phyloP scores from a whole-genome alignment of 1,284 basidiomycete species.

The Marasmius sp. region DNA sequence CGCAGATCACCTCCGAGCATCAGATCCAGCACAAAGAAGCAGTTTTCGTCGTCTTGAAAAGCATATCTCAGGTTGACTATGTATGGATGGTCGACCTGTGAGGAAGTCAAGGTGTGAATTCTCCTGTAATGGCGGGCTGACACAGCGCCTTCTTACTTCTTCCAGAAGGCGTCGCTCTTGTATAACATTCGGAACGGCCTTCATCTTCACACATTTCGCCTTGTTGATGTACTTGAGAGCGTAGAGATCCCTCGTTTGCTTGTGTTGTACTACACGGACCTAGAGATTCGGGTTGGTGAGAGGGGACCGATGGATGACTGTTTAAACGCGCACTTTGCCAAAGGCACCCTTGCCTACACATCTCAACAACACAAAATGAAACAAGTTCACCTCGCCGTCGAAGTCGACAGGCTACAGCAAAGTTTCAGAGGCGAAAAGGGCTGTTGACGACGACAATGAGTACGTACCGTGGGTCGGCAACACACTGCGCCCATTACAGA shows the following conservation, averaged over 20 bases:
- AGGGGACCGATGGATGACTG: slow-evolving; percentile 2
- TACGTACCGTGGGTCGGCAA: slow-evolving; percentile 73
- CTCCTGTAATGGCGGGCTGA: slow-evolving; percentile 21
- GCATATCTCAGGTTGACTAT: slow-evolving; percentile 97
- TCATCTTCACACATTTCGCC: slow-evolving; percentile 96
- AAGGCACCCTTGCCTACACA: slow-evolving; percentile 98
- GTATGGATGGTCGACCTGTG: slow-evolving; percentile 92
- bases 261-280: slow-evolving; percentile 98
- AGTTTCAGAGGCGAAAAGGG: background rate
- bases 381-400: slow-evolving; percentile 95
- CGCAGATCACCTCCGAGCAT: slow-evolving; percentile 97
- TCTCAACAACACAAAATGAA: slow-evolving; percentile 92
- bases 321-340: slow-evolving; percentile 73
- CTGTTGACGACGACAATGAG: background rate
- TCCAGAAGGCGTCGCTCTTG: slow-evolving; percentile 91
- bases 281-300: slow-evolving; percentile 30
- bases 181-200: slow-evolving; percentile 94
- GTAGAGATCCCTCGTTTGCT: slow-evolving; percentile 92
- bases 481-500: slow-evolving; percentile 78
- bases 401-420: slow-evolving; percentile 88
- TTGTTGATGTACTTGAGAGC: slow-evolving; percentile 99
- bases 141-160: slow-evolving; percentile 59
- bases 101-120: slow-evolving; percentile 2
- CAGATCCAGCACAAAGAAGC: slow-evolving; percentile 97
- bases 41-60: slow-evolving; percentile 99